Percentiles rank a stretch among this genome's conserved stretches.
These are phyloP conservation scores for Rhododendron molle DNA, from an alignment of 148 eudicot genomes.

Conservation along the genomic window DNA sequence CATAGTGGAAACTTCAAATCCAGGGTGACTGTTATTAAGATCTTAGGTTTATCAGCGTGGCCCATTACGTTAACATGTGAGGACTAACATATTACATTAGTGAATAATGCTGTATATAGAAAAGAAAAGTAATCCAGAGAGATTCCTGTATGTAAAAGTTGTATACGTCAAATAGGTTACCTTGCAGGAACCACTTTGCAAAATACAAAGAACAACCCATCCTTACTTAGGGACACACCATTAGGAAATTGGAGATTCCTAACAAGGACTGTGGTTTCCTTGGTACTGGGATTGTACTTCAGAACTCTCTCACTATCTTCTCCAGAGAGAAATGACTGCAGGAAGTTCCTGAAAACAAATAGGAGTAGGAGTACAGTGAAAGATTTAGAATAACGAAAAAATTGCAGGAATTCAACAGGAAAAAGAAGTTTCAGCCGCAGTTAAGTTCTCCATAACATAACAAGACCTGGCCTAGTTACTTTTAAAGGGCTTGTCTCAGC, in stretches of 20 bases:
- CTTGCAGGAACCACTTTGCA: constrained; percentile 70
- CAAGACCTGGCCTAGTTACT: neutral
- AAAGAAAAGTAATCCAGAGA: neutral
- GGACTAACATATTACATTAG: neutral
- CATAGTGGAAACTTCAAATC: neutral
- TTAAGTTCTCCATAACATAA: neutral
- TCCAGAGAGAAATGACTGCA: constrained; percentile 77
- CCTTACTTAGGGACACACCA: constrained; percentile 79
- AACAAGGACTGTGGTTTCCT: constrained; percentile 64
- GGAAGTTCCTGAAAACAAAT: constrained; percentile 60
- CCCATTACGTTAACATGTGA: neutral
- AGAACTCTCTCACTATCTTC: constrained; percentile 75
- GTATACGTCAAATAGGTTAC: constrained; percentile 17
- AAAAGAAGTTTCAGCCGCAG: neutral
- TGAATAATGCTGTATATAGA: neutral
- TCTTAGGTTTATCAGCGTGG: neutral
- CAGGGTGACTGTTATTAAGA: neutral
- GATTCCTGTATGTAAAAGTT: neutral
- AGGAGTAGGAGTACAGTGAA: neutral
- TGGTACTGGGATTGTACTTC: constrained; percentile 67
- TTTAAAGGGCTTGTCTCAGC: neutral
- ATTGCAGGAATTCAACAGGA: neutral
- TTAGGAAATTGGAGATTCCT: constrained; percentile 73
- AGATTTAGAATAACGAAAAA: neutral
- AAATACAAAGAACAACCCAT: constrained; percentile 63